phyloP scores from a whole-genome alignment of 148 eudicot species.

The Chenopodium album region DNA sequence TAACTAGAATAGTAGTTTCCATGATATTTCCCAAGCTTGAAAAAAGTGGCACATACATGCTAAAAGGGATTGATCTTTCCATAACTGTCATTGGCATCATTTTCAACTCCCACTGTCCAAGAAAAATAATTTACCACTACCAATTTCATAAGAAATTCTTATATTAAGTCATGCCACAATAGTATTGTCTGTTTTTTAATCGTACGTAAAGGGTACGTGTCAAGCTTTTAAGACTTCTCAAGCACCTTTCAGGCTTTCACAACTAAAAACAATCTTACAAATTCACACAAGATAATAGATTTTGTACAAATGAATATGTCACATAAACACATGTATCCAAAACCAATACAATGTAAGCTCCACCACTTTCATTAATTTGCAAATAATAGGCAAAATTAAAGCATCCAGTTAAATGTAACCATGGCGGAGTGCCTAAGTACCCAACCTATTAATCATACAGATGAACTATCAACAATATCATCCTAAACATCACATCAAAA shows the following conservation, averaged over 20 bases:
- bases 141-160: not conserved
- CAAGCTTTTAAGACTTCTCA: not conserved
- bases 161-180: not conserved
- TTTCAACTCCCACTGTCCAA: constrained; percentile 14
- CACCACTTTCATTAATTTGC: not conserved
- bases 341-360: not conserved
- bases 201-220: not conserved
- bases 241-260: not conserved
- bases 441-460: not conserved
- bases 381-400: not conserved
- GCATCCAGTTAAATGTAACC: not conserved
- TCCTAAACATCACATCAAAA: not conserved
- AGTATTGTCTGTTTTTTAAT: not conserved
- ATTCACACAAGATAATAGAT: not conserved
- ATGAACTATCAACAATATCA: not conserved
- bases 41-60: constrained; percentile 6
- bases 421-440: not conserved
- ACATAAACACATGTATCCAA: not conserved
- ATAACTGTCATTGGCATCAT: constrained; percentile 13
- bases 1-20: constrained; percentile 13
- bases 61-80: not conserved
- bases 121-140: not conserved
- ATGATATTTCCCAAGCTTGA: constrained; percentile 12
- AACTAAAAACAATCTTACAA: not conserved
- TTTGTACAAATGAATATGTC: not conserved